Evolutionary conservation across 306 rosid genomes (phyloP).

Genomic region (Sicyos baderoa): DNA sequence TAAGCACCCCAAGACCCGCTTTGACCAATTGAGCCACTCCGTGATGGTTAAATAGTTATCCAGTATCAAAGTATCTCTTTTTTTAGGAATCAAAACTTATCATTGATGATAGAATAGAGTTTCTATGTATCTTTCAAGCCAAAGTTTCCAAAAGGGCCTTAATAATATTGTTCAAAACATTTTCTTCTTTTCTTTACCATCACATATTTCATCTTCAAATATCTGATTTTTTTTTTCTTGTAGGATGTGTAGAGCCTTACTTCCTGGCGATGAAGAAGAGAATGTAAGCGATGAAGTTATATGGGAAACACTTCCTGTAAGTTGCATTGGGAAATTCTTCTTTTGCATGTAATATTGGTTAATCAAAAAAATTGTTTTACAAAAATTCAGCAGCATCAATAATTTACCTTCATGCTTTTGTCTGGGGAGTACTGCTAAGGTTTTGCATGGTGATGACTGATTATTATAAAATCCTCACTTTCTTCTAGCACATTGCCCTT

Average conservation of each 20-base stretch:
- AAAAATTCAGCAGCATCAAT: neutral
- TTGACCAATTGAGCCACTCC: too few relatives aligned
- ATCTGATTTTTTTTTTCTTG: neutral
- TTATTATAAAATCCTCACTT: neutral
- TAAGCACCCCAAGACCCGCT: too few relatives aligned
- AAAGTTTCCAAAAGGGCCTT: neutral
- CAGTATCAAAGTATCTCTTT: neutral
- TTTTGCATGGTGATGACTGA: neutral
- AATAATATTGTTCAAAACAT: neutral
- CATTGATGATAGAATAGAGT: too few relatives aligned
- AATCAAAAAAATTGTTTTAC: neutral
- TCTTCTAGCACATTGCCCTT: neutral
- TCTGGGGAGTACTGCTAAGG: neutral
- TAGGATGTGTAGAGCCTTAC: constrained; percentile 92
- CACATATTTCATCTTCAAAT: neutral
- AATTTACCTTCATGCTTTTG: neutral
- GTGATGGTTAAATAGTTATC: neutral
- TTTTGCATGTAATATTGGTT: neutral
- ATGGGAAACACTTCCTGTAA: constrained; percentile 98
- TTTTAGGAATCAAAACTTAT: too few relatives aligned
- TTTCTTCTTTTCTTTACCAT: neutral
- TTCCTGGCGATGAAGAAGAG: constrained; percentile 88
- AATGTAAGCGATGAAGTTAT: constrained; percentile 71
- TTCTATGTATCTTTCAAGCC: neutral
- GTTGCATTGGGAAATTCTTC: constrained; percentile 22